A percentile compares a stretch with the other conserved stretches of the same genome.
Conservation (phyloP, 2,329 filamentous ascomycete species). For the Aureobasidium sp. region DNA sequence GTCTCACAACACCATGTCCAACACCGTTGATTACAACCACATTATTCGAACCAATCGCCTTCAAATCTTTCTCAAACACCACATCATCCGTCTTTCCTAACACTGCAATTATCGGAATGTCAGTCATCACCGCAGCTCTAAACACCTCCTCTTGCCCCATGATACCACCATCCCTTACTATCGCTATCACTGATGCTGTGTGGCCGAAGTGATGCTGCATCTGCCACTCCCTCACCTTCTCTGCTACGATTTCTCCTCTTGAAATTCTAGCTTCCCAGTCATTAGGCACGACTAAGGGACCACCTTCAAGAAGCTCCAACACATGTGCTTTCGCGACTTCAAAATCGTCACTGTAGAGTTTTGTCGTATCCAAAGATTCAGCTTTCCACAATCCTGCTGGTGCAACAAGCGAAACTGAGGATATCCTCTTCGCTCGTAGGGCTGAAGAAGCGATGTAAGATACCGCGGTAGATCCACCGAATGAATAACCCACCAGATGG, state of each 20-base stretch:
- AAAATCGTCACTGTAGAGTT: slow-evolving; percentile 32
- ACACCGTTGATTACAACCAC: slow-evolving; percentile 41
- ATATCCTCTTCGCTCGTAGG: background rate
- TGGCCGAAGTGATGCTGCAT: slow-evolving; percentile 52
- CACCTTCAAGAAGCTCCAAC: slow-evolving; percentile 49
- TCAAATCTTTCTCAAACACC: slow-evolving; percentile 37
- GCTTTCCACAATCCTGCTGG: slow-evolving; percentile 20
- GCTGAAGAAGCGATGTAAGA: slow-evolving; percentile 41
- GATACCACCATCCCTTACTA: slow-evolving; percentile 53
- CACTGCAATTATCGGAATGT: slow-evolving; percentile 9
- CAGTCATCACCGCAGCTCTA: slow-evolving; percentile 29
- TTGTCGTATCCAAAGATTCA: background rate
- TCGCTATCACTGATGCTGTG: slow-evolving; percentile 48
- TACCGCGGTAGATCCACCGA: slow-evolving; percentile 48
- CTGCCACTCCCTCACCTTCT: slow-evolving; percentile 57
- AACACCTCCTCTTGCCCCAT: slow-evolving; percentile 43
- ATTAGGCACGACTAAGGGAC: slow-evolving; percentile 42
- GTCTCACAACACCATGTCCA: slow-evolving; percentile 47
- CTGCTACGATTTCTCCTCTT: slow-evolving; percentile 51
- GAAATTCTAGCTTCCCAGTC: slow-evolving; percentile 52
- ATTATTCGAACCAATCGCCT: slow-evolving; percentile 37
- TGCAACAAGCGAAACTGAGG: background rate
- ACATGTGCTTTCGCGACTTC: slow-evolving; percentile 40
- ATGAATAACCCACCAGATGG: slow-evolving; percentile 57
- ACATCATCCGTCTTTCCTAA: slow-evolving; percentile 21